Evolutionary conservation across 2,329 filamentous ascomycete genomes (phyloP).

Genomic region (Colletotrichum costaricense): DNA sequence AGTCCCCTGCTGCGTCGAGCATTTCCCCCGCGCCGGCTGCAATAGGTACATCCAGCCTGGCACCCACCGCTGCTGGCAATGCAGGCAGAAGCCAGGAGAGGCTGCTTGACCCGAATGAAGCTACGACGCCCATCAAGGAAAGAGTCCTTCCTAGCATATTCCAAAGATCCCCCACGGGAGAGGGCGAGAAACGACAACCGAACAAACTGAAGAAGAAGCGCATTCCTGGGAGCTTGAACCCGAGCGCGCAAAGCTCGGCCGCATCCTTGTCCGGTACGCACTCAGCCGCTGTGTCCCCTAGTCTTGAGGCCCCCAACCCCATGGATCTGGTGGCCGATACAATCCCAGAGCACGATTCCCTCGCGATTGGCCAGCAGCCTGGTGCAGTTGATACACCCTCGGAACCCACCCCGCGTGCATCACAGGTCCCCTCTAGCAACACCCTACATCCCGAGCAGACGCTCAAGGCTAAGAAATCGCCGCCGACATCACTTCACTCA

Average conservation of each 20-base stretch:
- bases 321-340: conserved; percentile 49
- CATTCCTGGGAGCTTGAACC: conserved; percentile 79
- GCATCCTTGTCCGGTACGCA: conserved; percentile 71
- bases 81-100: conserved; percentile 62
- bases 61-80: conserved; percentile 43
- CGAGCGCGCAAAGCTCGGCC: conserved; percentile 90
- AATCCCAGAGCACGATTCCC: conserved; percentile 35
- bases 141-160: conserved; percentile 78
- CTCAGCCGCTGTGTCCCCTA: conserved; percentile 59
- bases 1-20: conserved; percentile 37
- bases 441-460: conserved; percentile 57
- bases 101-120: conserved; percentile 55
- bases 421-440: conserved; percentile 56
- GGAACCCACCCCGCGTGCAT: conserved; percentile 59
- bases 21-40: conserved; percentile 42
- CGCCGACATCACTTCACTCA: conserved; percentile 81
- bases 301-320: conserved; percentile 57
- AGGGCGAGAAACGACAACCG: conserved; percentile 76
- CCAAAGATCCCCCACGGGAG: conserved; percentile 72
- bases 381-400: conserved; percentile 43
- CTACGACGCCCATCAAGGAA: conserved; percentile 71
- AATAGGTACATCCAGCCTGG: conserved; percentile 41
- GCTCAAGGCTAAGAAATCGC: conserved; percentile 77
- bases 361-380: conserved; percentile 9
- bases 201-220: conserved; percentile 94